Percentiles rank a stretch among this genome's conserved stretches.
These are phyloP conservation scores for Suillus decipiens DNA, from an alignment of 768 basidiomycete species.

Conservation along the genomic window DNA sequence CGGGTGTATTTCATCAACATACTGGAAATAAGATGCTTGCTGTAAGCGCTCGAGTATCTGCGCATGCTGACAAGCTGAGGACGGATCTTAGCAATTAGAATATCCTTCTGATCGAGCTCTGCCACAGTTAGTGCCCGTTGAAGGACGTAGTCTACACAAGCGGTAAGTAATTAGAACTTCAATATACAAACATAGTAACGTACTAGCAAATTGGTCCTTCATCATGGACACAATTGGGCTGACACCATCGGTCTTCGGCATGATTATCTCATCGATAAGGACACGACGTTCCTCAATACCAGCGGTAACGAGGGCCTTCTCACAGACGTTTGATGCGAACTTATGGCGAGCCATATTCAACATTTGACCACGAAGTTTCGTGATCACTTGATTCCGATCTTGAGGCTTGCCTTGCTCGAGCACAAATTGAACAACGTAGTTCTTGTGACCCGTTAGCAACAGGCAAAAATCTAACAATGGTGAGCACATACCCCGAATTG, in stretches of 20 bases:
- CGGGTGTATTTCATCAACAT: slow-evolving; percentile 29
- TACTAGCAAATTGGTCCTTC: slow-evolving; percentile 89
- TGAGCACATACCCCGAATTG: slow-evolving; percentile 77
- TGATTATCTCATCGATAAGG: slow-evolving; percentile 83
- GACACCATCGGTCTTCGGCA: slow-evolving; percentile 60
- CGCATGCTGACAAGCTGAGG: slow-evolving; percentile 73
- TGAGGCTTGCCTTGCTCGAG: slow-evolving; percentile 75
- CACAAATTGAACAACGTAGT: slow-evolving; percentile 95
- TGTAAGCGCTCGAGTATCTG: slow-evolving; percentile 69
- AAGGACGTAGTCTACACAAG: slow-evolving; percentile 73
- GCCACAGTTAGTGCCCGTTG: slow-evolving; percentile 74
- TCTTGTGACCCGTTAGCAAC: slow-evolving; percentile 45
- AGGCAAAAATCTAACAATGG: not conserved
- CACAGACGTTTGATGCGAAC: slow-evolving; percentile 95
- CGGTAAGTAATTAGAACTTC: slow-evolving; percentile 8
- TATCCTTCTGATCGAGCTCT: slow-evolving; percentile 71
- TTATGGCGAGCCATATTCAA: slow-evolving; percentile 83
- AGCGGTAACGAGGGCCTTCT: slow-evolving; percentile 79
- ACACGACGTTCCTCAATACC: slow-evolving; percentile 61
- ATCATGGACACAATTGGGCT: slow-evolving; percentile 71
- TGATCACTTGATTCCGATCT: slow-evolving; percentile 68
- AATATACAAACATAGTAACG: slow-evolving; percentile 34
- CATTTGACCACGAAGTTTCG: slow-evolving; percentile 75
- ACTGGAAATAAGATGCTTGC: slow-evolving; percentile 83
- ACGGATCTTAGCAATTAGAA: slow-evolving; percentile 59